Evolutionary conservation across 768 basidiomycete genomes (phyloP).

Genomic region (Boletales sp.): DNA sequence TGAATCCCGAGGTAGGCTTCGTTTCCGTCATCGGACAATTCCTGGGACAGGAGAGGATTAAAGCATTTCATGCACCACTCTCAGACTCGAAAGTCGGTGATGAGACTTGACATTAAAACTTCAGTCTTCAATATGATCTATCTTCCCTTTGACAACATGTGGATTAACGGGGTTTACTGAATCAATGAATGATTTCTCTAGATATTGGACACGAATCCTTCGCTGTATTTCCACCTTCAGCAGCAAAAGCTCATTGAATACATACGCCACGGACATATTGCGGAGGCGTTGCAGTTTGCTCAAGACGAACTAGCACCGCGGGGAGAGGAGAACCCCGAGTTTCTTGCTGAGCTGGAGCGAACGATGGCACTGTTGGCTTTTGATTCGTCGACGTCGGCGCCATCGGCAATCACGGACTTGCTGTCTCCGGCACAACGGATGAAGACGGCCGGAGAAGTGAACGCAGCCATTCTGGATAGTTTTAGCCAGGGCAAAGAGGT

Average conservation of each 20-base stretch:
- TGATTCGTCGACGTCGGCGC: constrained; percentile 49
- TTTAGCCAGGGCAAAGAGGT: constrained; percentile 91
- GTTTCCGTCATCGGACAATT: constrained; percentile 1
- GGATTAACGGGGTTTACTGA: constrained; percentile 13
- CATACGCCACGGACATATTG: constrained; percentile 77
- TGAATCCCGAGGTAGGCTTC: constrained; percentile 89
- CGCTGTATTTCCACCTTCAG: constrained; percentile 91
- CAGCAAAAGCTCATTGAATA: constrained; percentile 95
- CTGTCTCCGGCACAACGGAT: constrained; percentile 83
- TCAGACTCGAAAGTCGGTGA: constrained; percentile 81
- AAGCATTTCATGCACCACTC: constrained; percentile 98
- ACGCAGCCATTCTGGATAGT: constrained; percentile 91
- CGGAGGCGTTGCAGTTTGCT: constrained; percentile 85
- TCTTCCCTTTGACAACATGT: constrained; percentile 1
- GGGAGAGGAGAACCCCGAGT: constrained; percentile 93
- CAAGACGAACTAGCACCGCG: constrained; percentile 92
- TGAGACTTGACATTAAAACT: constrained; percentile 78
- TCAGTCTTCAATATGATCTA: constrained; percentile 95
- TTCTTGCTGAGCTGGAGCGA: constrained; percentile 85
- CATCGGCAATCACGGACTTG: constrained; percentile 71
- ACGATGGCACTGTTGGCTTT: constrained; percentile 94
- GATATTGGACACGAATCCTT: constrained; percentile 96
- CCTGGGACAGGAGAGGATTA: constrained; percentile 62
- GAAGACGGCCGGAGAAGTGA: constrained; percentile 95
- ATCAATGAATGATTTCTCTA: constrained; percentile 34